phyloP scores from a whole-genome alignment of 2,329 filamentous ascomycete species.

The Grosmannia clavigera region DNA sequence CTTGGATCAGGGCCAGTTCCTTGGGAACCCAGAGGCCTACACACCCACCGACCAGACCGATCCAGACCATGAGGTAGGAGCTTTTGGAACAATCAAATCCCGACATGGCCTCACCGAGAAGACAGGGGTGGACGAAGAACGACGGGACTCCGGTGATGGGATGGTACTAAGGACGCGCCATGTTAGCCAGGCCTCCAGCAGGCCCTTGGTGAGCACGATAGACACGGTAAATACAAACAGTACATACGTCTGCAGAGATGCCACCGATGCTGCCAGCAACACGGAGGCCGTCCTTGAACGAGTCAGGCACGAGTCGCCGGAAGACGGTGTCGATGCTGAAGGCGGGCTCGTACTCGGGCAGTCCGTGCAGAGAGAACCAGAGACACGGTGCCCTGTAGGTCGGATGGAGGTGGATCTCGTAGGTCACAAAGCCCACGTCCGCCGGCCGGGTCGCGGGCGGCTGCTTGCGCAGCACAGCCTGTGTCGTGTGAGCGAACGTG shows the following conservation, averaged over 20 bases:
- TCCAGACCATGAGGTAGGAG: slow-evolving; percentile 76
- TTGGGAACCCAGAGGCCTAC: slow-evolving; percentile 69
- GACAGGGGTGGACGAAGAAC: slow-evolving; percentile 90
- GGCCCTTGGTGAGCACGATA: neutral
- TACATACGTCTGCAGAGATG: slow-evolving; percentile 66
- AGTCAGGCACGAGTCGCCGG: slow-evolving; percentile 53
- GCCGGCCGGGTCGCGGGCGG: slow-evolving; percentile 8
- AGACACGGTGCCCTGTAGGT: slow-evolving; percentile 65
- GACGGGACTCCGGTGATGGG: slow-evolving; percentile 64
- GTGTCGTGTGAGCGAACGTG: neutral
- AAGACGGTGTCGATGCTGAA: slow-evolving; percentile 59
- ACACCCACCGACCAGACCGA: slow-evolving; percentile 72
- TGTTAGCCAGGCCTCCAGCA: slow-evolving; percentile 5
- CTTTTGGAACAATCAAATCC: slow-evolving; percentile 47
- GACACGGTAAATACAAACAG: neutral
- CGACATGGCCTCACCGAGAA: slow-evolving; percentile 69
- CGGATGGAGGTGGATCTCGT: slow-evolving; percentile 64
- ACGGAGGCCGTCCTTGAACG: slow-evolving; percentile 49
- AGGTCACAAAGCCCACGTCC: slow-evolving; percentile 42
- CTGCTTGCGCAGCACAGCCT: slow-evolving; percentile 29
- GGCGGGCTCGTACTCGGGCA: slow-evolving; percentile 41
- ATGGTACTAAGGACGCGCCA: slow-evolving; percentile 50
- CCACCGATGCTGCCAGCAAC: slow-evolving; percentile 54
- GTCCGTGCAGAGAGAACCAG: slow-evolving; percentile 57
- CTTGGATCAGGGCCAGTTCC: slow-evolving; percentile 40